Conservation (phyloP, 306 rosid genomes). For the Echinosophora koreensis region DNA sequence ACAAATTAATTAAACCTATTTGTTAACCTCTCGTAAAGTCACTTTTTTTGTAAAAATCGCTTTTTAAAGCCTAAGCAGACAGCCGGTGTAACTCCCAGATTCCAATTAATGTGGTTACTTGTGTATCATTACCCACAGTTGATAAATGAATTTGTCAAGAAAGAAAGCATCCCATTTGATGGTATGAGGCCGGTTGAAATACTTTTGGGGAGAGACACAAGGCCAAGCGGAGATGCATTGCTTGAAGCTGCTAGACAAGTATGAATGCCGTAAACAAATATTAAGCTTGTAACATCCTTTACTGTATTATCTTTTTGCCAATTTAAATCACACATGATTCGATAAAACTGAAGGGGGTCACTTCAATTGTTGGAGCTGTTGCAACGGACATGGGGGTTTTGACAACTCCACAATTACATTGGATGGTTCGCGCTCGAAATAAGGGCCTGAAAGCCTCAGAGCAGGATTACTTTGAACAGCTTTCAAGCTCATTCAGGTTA, state of each 20-base stretch:
- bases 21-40: too few relatives aligned
- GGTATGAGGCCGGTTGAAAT: slow-evolving; percentile 29
- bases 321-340: slow-evolving; percentile 17
- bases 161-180: too few relatives aligned
- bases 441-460: slow-evolving; percentile 64
- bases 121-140: slow-evolving; percentile 47
- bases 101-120: slow-evolving; percentile 26
- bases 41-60: too few relatives aligned
- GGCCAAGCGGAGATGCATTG: slow-evolving; percentile 86
- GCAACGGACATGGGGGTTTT: slow-evolving; percentile 80
- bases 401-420: slow-evolving; percentile 90
- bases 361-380: slow-evolving; percentile 72
- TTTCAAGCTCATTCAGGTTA: slow-evolving; percentile 85
- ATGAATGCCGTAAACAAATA: slow-evolving; percentile 17
- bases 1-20: too few relatives aligned
- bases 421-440: slow-evolving; percentile 93
- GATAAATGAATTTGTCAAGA: slow-evolving; percentile 34
- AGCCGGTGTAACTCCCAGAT: too few relatives aligned
- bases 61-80: too few relatives aligned
- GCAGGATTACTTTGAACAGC: slow-evolving; percentile 74
- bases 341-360: slow-evolving; percentile 69
- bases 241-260: slow-evolving; percentile 89
- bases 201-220: slow-evolving; percentile 90
- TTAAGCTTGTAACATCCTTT: slow-evolving; percentile 19
- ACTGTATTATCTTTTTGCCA: background rate